Evolutionary conservation across 1,284 basidiomycete genomes (phyloP), one percentile per base, ranked within the genome.

Genomic region (Earliella scabrosa): DNA sequence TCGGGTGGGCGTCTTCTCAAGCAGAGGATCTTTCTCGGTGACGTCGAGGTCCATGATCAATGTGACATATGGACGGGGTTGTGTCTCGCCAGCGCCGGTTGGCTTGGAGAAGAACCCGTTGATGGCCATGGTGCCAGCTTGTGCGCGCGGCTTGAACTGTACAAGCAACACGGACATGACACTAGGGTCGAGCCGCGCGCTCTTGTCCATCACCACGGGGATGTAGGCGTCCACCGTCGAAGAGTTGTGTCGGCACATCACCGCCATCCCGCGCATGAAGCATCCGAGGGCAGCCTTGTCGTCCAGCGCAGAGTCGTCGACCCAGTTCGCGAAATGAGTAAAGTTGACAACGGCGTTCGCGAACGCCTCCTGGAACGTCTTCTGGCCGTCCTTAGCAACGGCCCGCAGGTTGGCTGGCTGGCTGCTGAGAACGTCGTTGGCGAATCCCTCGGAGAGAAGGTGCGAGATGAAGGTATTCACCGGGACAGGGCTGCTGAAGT

Each of bases 291-390:
- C 52, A 16, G 52, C 45, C 32, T 64, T 62, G 16, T 45, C 16
- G 26, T 14, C n/a, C n/a, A 29, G 24, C 29, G 29, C 24, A 6
- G 44, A 45, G 44, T 45, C 50, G 34, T 66, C 63, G 7, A 32
- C 56, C 50, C 60, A 45, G 50, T 59, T 63, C 21, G 20, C 58
- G 41, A 66, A 67, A 43, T 67, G 66, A 4, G 59, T 62, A 45
- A 67, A 66, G 24, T 65, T 57, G 10, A 67, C 40, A 13, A 38
- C 11, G 4, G 65, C 63, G 38, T 61, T 20, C 32, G 52, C 41
- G 58, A 66, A 66, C 18, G 51, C 57, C 6, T 60, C 54, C 11
- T 23, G 13, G 43, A 66, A 56, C 13, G 45, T 50, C 32, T n/a
- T n/a, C n/a, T n/a, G n/a, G n/a, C 20, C n/a, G 16, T 2, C 14